Conservation (phyloP, 805 yeast species). For the Candida jianshihensis region DNA sequence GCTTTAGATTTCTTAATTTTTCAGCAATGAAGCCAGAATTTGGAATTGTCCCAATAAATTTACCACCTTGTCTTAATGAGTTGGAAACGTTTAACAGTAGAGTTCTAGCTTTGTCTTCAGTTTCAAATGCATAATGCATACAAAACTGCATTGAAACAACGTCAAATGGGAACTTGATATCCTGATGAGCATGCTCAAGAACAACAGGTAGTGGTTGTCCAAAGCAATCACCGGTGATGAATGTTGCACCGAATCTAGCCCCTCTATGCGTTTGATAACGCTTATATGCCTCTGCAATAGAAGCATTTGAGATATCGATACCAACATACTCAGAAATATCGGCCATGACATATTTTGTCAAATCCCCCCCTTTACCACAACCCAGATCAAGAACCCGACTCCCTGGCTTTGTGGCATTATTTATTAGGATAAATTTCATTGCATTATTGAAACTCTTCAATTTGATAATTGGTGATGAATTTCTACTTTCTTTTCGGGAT, state of each 20-base stretch:
- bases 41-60: constrained; percentile 91
- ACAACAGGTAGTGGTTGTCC: constrained; percentile 61
- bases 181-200: constrained; percentile 62
- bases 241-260: constrained; percentile 70
- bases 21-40: constrained; percentile 76
- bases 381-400: constrained; percentile 76
- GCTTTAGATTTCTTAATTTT: constrained; percentile 47
- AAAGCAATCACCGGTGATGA: constrained; percentile 92
- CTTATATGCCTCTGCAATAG: constrained; percentile 75
- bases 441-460: constrained; percentile 87
- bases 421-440: constrained; percentile 78
- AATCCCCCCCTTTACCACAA: constrained; percentile 98
- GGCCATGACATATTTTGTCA: constrained; percentile 80
- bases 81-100: constrained; percentile 69
- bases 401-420: constrained; percentile 51
- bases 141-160: constrained; percentile 88
- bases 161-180: constrained; percentile 72
- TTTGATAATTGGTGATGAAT: constrained; percentile 76
- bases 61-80: constrained; percentile 75
- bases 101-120: constrained; percentile 70
- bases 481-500: constrained; percentile 55
- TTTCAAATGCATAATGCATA: constrained; percentile 89
- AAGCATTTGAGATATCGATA: constrained; percentile 84
- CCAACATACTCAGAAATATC: constrained; percentile 76
- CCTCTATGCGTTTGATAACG: constrained; percentile 54